Evolutionary conservation across 257 asterid genomes (phyloP).

Genomic region (Phtheirospermum japonicum): DNA sequence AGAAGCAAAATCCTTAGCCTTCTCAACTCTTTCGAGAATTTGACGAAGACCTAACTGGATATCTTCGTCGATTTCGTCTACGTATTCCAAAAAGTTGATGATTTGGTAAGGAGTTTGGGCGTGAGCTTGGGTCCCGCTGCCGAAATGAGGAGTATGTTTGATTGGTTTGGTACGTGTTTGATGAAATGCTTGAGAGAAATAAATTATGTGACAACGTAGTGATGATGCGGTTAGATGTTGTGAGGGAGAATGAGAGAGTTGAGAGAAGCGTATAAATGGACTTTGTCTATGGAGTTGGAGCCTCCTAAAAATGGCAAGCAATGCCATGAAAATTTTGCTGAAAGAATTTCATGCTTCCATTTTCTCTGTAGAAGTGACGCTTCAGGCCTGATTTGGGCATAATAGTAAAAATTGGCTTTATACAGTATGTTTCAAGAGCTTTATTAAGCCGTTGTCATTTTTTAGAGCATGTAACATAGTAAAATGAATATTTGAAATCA

Average conservation of each 20-base stretch:
- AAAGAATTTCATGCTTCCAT: constrained; percentile 22
- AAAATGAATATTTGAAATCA: no score
- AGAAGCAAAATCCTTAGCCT: constrained; percentile 51
- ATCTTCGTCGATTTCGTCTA: constrained; percentile 24
- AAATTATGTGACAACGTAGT: neutral
- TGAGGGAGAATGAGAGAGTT: constrained; percentile 29
- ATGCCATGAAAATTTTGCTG: constrained; percentile 37
- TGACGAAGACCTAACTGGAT: constrained; percentile 31
- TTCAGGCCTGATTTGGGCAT: no score
- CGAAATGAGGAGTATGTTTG: constrained; percentile 22
- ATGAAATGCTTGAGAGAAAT: constrained; percentile 55
- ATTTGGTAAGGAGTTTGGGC: constrained; percentile 24
- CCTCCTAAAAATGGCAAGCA: constrained; percentile 37
- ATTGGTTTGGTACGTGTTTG: constrained; percentile 40
- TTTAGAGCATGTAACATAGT: no score
- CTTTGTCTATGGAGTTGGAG: constrained; percentile 35
- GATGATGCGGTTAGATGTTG: constrained; percentile 17
- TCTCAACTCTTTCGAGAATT: constrained; percentile 44
- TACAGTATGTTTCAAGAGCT: no score
- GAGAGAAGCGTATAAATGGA: constrained; percentile 15
- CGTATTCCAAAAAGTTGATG: constrained; percentile 32
- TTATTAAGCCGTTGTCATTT: no score
- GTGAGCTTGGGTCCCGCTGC: constrained; percentile 17
- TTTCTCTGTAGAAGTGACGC: no score
- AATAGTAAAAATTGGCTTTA: no score